Percentiles rank a stretch among this genome's conserved stretches.
Conservation (phyloP, 2,329 filamentous ascomycete species). For the Xylariaceae sp. region DNA sequence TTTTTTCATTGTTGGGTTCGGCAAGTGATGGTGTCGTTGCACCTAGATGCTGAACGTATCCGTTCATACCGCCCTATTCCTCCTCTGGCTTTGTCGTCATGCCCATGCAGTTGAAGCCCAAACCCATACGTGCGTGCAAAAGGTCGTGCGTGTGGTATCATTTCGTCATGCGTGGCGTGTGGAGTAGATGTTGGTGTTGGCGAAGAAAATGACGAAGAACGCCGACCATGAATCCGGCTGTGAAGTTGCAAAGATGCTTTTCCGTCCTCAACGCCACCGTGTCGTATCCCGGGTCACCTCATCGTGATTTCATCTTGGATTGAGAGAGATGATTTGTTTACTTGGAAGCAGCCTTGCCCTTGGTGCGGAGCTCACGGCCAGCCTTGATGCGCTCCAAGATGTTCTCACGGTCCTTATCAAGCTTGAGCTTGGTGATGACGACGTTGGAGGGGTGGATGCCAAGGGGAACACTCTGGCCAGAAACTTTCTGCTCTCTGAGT, state of each 20-base stretch:
- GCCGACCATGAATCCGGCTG: too few species aligned
- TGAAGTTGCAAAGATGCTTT: too few species aligned
- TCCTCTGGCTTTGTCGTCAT: slow-evolving; percentile 10
- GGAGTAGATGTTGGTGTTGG: too few species aligned
- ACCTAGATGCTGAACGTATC: slow-evolving; percentile 29
- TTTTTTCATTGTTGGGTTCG: slow-evolving; percentile 36
- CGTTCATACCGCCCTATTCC: neutral
- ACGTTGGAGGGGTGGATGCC: slow-evolving; percentile 96
- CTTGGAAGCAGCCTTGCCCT: slow-evolving; percentile 63
- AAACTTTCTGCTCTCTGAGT: slow-evolving; percentile 65
- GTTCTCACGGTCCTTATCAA: slow-evolving; percentile 89
- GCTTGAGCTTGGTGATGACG: slow-evolving; percentile 97
- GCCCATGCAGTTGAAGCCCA: slow-evolving; percentile 12
- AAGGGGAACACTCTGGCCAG: slow-evolving; percentile 90
- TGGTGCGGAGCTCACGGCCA: slow-evolving; percentile 72
- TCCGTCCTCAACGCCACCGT: slow-evolving; percentile 2
- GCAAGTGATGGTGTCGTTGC: slow-evolving; percentile 16
- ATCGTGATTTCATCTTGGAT: neutral
- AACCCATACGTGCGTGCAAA: slow-evolving; percentile 9
- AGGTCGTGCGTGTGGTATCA: slow-evolving; percentile 13
- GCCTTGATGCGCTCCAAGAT: slow-evolving; percentile 82
- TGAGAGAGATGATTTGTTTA: slow-evolving; percentile 14
- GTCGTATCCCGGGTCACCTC: slow-evolving; percentile 6
- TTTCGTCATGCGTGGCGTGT: neutral
- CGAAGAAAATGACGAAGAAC: too few species aligned